Base-by-base conservation (phyloP, 257 asterid genomes). In the Ajuga chamaepitys region DNA sequence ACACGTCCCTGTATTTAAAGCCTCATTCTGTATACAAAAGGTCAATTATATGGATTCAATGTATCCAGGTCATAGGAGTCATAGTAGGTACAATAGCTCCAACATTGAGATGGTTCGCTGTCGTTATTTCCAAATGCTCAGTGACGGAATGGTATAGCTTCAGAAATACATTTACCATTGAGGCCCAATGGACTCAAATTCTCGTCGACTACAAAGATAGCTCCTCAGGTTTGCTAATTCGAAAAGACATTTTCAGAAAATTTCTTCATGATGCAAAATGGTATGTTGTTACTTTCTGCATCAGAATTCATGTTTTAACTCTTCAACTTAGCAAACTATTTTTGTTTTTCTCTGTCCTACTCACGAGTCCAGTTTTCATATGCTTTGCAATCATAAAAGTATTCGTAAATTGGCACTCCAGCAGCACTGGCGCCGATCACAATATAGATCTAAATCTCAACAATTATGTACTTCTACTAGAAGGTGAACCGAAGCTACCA, bases 401-500 rank as follows among this genome's bases (percentile, higher is more conserved):
- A 5, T 5, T n/a, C n/a, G n/a, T n/a, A 28, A 28, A 28, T 28
- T 5, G 4, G 20, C 5, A 17, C n/a, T n/a, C n/a, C n/a, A n/a
- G n/a, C n/a, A n/a, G n/a, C n/a, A n/a, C n/a, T n/a, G n/a, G n/a
- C n/a, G n/a, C n/a, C n/a, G n/a, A n/a, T n/a, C n/a, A 3, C 1
- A n/a, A 2, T 3, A 21, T 1, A 9, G 30, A 38, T 25, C 32
- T 37, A 5, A 62, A 28, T 25, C 51, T 76, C n/a, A 35, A 16
- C 25, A 28, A 18, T 3, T 76, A 57, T 41, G 75, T 76, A 34
- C 58, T 83, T 53, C 70, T 73, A 10, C 84, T 80, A 2, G 81
- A 81, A 35, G 66, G 75, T 0, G 83, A 83, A 64, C 34, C 25
- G 0, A 67, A 65, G 48, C 22, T 83, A 35, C 83, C 89, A 0